Evolutionary conservation across 2,329 filamentous ascomycete species (phyloP), one percentile per base, ranked within the genome.

Genomic region (Penicillium sp.): DNA sequence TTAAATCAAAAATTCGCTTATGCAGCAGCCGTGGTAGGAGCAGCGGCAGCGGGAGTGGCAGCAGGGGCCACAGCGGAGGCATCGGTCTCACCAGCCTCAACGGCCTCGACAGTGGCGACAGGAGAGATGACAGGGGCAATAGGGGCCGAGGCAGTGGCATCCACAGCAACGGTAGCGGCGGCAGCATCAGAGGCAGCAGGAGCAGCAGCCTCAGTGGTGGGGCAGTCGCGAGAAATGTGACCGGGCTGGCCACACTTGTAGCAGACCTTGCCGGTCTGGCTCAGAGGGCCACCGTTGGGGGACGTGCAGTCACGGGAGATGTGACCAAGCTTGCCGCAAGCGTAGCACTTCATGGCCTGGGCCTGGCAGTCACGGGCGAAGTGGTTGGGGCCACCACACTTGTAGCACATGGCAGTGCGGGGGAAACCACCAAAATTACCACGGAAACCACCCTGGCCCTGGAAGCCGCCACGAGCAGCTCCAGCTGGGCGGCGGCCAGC

Each of bases 301-400:
- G 93, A 91, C 47, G 93, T 96, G 84, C 95, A 99, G 79, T 99
- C 95, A 69, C 88, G 85, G 57, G 90, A 96, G 77, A 96, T 96
- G 80, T 96, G 92, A 51, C 91, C 91, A 67, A 96, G 86, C 82
- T 96, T 96, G 75, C 93, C 93, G 74, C 93, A 97, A 65, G 93
- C 93, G 72, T 96, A 97, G 84, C 93, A 97, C 82, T 97, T 97
- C 91, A 96, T 96, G 62, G 92, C 91, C 79, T 96, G 92, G 67
- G 95, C 93, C 82, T 98, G 95, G 84, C 95, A 99, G 73, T 99
- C 95, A 64, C 95, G 90, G 63, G 95, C 95, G 74, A 96, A 99
- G 80, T 99, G 95, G 84, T 99, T 99, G 58, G 95, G 95, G 33
- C 93, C 86, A 68, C 86, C 86, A 65, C 86, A 88, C 78, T 88